Evolutionary conservation across 2,329 filamentous ascomycete species (phyloP), one percentile per base, ranked within the genome.

Genomic region (Exophiala viscosa): DNA sequence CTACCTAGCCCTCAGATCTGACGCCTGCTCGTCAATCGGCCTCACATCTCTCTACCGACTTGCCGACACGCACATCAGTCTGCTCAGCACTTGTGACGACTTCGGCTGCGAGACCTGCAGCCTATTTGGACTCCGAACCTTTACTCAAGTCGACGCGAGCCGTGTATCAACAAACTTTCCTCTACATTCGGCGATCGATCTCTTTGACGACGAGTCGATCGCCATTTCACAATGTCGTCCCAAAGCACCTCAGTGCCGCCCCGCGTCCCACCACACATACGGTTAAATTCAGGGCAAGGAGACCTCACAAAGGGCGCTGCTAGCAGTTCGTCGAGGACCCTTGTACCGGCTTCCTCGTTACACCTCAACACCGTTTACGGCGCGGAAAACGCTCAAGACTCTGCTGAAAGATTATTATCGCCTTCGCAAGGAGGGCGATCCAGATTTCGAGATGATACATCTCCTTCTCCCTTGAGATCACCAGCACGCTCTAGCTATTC

Each of bases 261-360:
- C 46, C 41, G 68, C 45, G 54, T 60, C 4, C 72, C 77, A 57
- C 82, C 82, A 60, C 83, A 85, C 60, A 81, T 86, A 54, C 80
- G 81, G 52, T 75, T 86, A 58, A 85, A 86, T 64, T 84, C 81
- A 20, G 81, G 78, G 41, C 76, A 73, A 59, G 75, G 80, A 59
- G 76, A 85, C 63, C 69, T 77, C 31, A 70, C 75, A 56, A 70
- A 38, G 14, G 44, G 38, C 36, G 54, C 59, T 44, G 13, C 50
- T 15, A 52, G 44, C 17, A 46, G 50, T 33, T 59, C 55, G 13
- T 58, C 57, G 11, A 47, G 56, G 39, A 56, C 58, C 5, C 47
- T 60, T 3, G 55, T 58, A 34, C 59, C 52, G 13, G 45, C 52
- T 13, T 51, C 56, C 10, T 23, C 45, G 28, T 38, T 55, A 45